Evolutionary conservation across 2,329 filamentous ascomycete genomes (phyloP).

Genomic region (Nemania bipapillata): DNA sequence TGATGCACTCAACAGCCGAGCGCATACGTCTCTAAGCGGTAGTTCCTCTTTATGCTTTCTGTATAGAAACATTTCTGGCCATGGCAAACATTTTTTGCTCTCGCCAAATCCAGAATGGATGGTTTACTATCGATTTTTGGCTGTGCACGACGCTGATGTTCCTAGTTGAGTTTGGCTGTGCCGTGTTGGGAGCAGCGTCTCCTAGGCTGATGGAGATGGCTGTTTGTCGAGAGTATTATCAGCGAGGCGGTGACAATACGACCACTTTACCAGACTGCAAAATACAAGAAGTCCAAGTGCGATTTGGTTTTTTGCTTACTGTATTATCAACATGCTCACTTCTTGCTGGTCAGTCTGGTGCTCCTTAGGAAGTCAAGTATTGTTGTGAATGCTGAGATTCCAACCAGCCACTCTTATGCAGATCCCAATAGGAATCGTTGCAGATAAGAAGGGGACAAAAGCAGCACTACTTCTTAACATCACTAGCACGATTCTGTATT

Average conservation of each 20-base stretch:
- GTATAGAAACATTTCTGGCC: background rate
- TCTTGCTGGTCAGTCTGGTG: slow-evolving; percentile 23
- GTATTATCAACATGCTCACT: slow-evolving; percentile 28
- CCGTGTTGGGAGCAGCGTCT: slow-evolving; percentile 23
- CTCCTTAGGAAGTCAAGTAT: too few species aligned
- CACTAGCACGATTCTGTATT: slow-evolving; percentile 28
- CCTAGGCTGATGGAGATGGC: slow-evolving; percentile 29
- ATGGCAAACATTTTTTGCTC: slow-evolving; percentile 12
- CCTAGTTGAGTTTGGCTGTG: slow-evolving; percentile 31
- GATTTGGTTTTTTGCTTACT: slow-evolving; percentile 25
- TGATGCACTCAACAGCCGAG: background rate
- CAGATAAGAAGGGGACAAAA: slow-evolving; percentile 23
- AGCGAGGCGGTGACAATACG: background rate
- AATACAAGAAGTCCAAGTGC: slow-evolving; percentile 17
- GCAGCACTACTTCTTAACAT: slow-evolving; percentile 26
- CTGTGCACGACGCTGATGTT: slow-evolving; percentile 29
- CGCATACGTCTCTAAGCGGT: background rate
- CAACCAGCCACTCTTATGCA: slow-evolving; percentile 31
- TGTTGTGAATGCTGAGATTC: slow-evolving; percentile 1
- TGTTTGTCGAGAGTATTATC: slow-evolving; percentile 29
- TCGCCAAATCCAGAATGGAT: background rate
- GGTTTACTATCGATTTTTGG: slow-evolving; percentile 25
- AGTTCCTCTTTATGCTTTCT: background rate
- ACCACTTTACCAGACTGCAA: slow-evolving; percentile 16
- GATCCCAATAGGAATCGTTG: slow-evolving; percentile 30